Base-by-base conservation (phyloP, 2,329 filamentous ascomycete genomes). In the Colletotrichum sp. region DNA sequence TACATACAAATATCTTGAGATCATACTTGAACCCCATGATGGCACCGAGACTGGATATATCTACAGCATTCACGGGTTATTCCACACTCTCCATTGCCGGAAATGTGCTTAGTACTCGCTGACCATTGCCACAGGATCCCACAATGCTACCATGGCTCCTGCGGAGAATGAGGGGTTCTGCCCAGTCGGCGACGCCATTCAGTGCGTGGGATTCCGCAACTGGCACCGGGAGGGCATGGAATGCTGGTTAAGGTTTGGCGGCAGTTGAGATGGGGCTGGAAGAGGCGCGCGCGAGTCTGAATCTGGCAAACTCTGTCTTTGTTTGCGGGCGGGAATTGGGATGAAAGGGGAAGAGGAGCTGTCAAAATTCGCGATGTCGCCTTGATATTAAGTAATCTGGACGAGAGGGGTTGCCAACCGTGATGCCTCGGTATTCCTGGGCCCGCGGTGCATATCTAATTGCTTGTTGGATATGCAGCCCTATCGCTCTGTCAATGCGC, bases 121-220 rank as follows among this genome's bases (percentile, higher is more conserved):
- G 57, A 30, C 44, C 25, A 52, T 12, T 8, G 30, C 16, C 36
- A 36, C 34, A 32, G 19, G 13, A 64, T 36, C 25, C 61, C 34
- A 71, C 59, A 30, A 66, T 74, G 67, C 52, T 36, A 36, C 68
- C 44, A 48, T n/a, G 67, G 67, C 27, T 30, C 22, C 25, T 71
- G 72, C 72, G 72, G 65, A 74, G 52, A 65, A 76, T 36, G 66
- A 66, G 39, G 74, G 74, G 74, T 63, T 63, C 27, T 11, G 22
- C 19, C 44, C 44, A 27, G 60, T 68, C 39, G 57, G 44, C 32
- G 19, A 48, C 30, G 73, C 19, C 27, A 52, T 27, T 5, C 16
- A 4, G n/a, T 7, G 25, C 15, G 22, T 5, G 70, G 16, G 4
- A 32, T 28, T 59, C 69, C 64, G 39, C 27, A 73, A 59, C 12